phyloP scores from a whole-genome alignment of 768 basidiomycete species.

The Pluteus cervinus region DNA sequence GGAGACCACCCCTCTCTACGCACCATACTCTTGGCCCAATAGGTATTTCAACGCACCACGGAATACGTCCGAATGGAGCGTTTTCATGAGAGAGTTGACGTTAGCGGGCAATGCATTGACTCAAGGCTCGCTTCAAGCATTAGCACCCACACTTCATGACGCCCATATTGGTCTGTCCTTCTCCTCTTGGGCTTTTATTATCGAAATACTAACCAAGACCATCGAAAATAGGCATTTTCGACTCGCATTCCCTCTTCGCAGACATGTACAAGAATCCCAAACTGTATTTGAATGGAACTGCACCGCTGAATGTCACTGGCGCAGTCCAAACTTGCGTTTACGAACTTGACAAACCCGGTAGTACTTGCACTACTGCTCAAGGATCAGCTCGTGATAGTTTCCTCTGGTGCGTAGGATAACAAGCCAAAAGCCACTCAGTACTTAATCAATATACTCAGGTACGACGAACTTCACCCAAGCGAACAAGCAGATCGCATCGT shows the following conservation, averaged over 20 bases:
- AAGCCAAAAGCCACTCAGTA: neutral
- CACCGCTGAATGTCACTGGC: conserved; percentile 52
- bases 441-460: too few species aligned
- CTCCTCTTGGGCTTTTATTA: neutral
- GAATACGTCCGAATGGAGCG: conserved; percentile 54
- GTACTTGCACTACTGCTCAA: conserved; percentile 27
- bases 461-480: conserved; percentile 55
- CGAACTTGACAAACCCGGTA: conserved; percentile 22
- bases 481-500: conserved; percentile 52
- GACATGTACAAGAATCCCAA: conserved; percentile 50
- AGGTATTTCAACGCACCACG: conserved; percentile 43
- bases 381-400: conserved; percentile 51
- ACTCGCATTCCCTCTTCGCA: conserved; percentile 53
- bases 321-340: conserved; percentile 43
- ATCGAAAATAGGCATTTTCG: conserved; percentile 41
- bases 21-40: conserved; percentile 39
- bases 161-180: conserved; percentile 49
- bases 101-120: conserved; percentile 46
- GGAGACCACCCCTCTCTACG: conserved; percentile 41
- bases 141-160: conserved; percentile 40
- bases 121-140: conserved; percentile 40
- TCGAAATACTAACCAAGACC: neutral
- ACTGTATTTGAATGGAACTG: conserved; percentile 58
- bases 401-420: conserved; percentile 39
- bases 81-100: conserved; percentile 48